Evolutionary conservation across 345 rosid species (phyloP), one percentile per base, ranked within the genome.

Genomic region (Clarkia xantiana): DNA sequence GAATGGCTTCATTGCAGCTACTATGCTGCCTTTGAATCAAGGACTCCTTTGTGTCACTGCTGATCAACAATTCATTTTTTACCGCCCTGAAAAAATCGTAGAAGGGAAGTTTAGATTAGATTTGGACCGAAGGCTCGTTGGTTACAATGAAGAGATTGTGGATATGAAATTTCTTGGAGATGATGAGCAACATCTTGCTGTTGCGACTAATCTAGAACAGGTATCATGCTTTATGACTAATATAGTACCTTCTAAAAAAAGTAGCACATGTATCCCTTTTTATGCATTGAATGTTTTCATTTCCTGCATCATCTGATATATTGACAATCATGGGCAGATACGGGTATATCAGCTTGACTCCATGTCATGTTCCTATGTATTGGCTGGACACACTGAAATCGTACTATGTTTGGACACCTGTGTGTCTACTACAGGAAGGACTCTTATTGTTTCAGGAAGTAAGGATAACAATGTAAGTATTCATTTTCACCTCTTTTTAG

Each of bases 141-240:
- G 98, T 42, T 74, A 81, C 72, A 91, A 86, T 66, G 96, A 86
- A 50, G 98, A 86, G 64, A 91, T 91, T 64, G 62, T 77, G 53
- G 98, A 91, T 67, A 69, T 91, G 93, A 91, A 68, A 61, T 86
- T 86, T 71, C 66, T 91, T 58, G 96, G 95, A 11, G 82, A 79
- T 38, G 94, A 83, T 54, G 98, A 91, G 62, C 72, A 76, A 14
- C 76, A 64, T 71, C 86, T 91, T 10, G 98, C 89, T 65, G 87
- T 83, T 70, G 98, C 96, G 42, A 86, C 98, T 50, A 86, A 86
- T 81, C 74, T 81, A 25, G 96, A 91, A 69, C 89, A 86, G 78
- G 94, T 81, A 73, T 65, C 47, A 34, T 56, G 42, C 48, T 53
- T 5, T 38, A 22, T 13, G 12, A 13, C 19, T 18, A 7, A 46